Conservation (phyloP, 805 yeast species). For the Wickerhamomyces queroliae region DNA sequence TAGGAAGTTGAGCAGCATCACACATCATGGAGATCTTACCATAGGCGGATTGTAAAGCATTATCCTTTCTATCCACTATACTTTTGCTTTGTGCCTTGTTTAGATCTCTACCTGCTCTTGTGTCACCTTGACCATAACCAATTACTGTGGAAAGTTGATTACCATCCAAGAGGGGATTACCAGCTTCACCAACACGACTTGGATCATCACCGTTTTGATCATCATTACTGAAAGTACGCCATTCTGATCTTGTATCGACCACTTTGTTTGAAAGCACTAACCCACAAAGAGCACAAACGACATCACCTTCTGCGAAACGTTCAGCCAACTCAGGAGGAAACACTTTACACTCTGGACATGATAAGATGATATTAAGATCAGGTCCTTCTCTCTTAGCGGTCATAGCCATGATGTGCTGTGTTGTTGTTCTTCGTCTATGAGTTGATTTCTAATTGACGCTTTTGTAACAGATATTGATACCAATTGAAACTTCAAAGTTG, state of each 20-base stretch:
- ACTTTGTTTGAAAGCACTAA: constrained; percentile 85
- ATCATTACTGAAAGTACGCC: constrained; percentile 98
- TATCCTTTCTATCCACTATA: constrained; percentile 81
- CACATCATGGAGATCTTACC: constrained; percentile 92
- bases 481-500: not conserved
- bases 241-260: constrained; percentile 93
- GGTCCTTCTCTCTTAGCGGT: constrained; percentile 45
- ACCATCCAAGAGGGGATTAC: constrained; percentile 85
- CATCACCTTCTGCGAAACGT: constrained; percentile 94
- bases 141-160: constrained; percentile 91
- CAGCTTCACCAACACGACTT: constrained; percentile 98
- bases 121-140: constrained; percentile 79
- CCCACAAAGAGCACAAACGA: constrained; percentile 97
- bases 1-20: constrained; percentile 92
- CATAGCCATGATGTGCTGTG: constrained; percentile 2
- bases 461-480: no score
- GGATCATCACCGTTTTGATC: constrained; percentile 99
- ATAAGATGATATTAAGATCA: constrained; percentile 79
- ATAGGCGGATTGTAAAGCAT: constrained; percentile 82
- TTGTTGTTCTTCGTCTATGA: no score
- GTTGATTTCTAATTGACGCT: no score
- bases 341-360: constrained; percentile 95
- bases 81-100: constrained; percentile 86
- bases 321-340: constrained; percentile 95
- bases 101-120: constrained; percentile 82